These are phyloP conservation scores for Sporothrix pallida DNA, from an alignment of 2,329 filamentous ascomycete species.

Conservation along the genomic window DNA sequence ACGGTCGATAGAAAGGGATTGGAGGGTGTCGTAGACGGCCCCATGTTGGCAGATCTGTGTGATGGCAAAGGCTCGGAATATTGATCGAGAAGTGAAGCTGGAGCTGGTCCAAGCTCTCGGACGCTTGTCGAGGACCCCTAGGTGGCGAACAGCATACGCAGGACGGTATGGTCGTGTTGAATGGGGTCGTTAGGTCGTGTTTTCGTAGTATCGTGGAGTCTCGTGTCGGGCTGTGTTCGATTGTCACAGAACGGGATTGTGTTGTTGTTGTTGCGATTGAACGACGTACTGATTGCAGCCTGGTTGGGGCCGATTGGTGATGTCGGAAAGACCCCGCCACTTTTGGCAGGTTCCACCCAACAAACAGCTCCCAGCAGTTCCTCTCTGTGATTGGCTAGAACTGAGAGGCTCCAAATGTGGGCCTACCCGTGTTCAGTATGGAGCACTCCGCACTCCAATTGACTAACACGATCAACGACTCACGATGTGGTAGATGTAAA, in stretches of 20 bases:
- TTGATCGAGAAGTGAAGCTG: not conserved
- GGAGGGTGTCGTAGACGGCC: slow-evolving; percentile 24
- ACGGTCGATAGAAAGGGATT: slow-evolving; percentile 69
- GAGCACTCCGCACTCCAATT: no score
- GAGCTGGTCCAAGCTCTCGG: slow-evolving; percentile 12
- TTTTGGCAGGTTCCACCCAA: not conserved
- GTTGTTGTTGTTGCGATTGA: not conserved
- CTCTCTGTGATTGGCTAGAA: not conserved
- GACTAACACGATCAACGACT: slow-evolving; percentile 8
- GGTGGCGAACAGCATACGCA: not conserved
- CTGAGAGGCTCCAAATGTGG: slow-evolving; percentile 5
- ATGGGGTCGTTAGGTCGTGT: not conserved
- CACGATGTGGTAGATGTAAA: not conserved
- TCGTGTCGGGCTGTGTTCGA: not conserved
- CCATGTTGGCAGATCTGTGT: not conserved
- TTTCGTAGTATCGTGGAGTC: not conserved
- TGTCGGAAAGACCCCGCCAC: slow-evolving; percentile 23
- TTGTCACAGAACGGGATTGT: not conserved
- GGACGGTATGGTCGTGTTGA: not conserved
- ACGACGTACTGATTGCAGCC: not conserved
- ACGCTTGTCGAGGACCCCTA: not conserved
- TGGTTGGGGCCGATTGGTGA: slow-evolving; percentile 14
- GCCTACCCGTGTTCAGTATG: not conserved
- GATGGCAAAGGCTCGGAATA: not conserved
- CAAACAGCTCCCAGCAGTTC: not conserved